Conservation (phyloP, 169 alveolate genomes). For the Cryptosporidium parvum region DNA sequence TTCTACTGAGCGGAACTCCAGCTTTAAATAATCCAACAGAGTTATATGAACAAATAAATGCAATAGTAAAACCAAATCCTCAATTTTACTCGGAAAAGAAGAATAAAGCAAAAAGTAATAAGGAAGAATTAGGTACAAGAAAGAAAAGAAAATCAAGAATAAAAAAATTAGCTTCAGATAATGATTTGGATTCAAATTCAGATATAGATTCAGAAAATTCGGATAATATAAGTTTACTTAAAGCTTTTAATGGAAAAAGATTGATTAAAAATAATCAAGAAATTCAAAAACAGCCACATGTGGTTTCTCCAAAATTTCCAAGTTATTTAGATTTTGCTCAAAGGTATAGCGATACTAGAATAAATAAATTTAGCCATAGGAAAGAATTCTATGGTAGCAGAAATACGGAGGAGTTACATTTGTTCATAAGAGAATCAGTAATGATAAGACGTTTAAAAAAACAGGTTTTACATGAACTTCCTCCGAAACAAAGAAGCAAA, state of each 20-base stretch:
- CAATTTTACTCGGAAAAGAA: slow-evolving; percentile 22
- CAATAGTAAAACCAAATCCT: slow-evolving; percentile 58
- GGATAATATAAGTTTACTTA: not conserved
- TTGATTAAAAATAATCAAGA: not conserved
- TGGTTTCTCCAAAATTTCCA: slow-evolving; percentile 82
- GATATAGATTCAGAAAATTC: not conserved
- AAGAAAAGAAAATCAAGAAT: slow-evolving; percentile 9
- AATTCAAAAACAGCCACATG: not conserved
- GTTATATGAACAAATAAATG: slow-evolving; percentile 89
- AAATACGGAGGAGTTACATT: slow-evolving; percentile 87
- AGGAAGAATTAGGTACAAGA: not conserved
- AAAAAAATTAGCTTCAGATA: not conserved
- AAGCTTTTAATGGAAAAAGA: not conserved
- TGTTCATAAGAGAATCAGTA: slow-evolving; percentile 84
- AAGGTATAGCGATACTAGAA: slow-evolving; percentile 83
- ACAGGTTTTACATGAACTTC: slow-evolving; percentile 93
- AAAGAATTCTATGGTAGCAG: slow-evolving; percentile 86
- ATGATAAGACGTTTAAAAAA: slow-evolving; percentile 95
- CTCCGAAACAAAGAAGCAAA: slow-evolving; percentile 92
- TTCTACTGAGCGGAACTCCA: slow-evolving; percentile 96
- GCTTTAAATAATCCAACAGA: slow-evolving; percentile 94
- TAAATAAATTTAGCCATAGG: slow-evolving; percentile 82
- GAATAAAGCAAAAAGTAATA: slow-evolving; percentile 9
- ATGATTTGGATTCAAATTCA: not conserved
- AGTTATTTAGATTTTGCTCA: slow-evolving; percentile 83